A percentile compares a stretch with the other conserved stretches of the same genome.
These are phyloP conservation scores for Blumeriella jaapii DNA, from an alignment of 2,329 filamentous ascomycete genomes.

Conservation along the genomic window DNA sequence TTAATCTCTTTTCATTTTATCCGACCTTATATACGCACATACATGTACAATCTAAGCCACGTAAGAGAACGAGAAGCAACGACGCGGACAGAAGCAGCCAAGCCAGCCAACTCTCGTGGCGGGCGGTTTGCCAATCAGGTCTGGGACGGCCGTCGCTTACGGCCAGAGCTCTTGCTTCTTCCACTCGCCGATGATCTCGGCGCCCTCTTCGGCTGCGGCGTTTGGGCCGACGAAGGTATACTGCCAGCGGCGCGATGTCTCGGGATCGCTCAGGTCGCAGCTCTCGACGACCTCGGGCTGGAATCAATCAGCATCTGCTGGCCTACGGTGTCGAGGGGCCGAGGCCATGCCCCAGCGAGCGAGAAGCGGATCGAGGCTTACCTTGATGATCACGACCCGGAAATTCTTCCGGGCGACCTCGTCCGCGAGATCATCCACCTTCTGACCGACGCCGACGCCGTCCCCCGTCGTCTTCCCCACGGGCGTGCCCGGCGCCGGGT, in stretches of 20 bases:
- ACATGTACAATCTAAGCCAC: no score
- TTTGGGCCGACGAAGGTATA: constrained; percentile 42
- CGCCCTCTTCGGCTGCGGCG: constrained; percentile 34
- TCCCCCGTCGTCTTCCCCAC: constrained; percentile 37
- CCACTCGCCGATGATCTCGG: constrained; percentile 42
- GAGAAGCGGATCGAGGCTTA: not conserved
- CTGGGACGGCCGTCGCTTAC: constrained; percentile 2
- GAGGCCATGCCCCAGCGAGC: not conserved
- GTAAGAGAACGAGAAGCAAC: no score
- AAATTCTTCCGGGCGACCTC: constrained; percentile 51
- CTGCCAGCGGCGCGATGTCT: constrained; percentile 41
- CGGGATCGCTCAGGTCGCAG: constrained; percentile 48
- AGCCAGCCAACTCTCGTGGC: no score
- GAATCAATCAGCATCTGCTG: not conserved
- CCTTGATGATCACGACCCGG: constrained; percentile 71
- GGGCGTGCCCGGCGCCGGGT: constrained; percentile 56
- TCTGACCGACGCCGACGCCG: constrained; percentile 41
- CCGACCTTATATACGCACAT: no score
- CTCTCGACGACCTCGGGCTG: constrained; percentile 53
- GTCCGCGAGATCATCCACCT: constrained; percentile 52
- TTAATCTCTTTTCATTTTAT: no score
- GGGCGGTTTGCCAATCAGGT: no score
- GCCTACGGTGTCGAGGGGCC: not conserved
- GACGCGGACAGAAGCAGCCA: no score
- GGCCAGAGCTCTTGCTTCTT: constrained; percentile 28